Evolutionary conservation across 2,329 filamentous ascomycete species (phyloP).

Genomic region (Alternaria arbusti): DNA sequence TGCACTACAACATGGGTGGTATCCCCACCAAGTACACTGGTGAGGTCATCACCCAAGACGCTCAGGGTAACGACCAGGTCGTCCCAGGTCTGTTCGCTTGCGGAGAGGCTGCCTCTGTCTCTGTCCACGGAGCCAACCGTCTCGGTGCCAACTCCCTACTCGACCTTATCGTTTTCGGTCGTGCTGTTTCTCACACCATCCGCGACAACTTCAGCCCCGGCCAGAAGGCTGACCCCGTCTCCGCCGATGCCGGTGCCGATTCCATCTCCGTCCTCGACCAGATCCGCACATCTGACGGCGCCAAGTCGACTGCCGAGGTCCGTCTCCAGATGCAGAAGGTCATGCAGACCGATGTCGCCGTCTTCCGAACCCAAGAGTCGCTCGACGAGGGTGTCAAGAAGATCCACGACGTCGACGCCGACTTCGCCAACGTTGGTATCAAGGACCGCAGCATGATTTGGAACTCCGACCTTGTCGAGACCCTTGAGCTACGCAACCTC

Average conservation of each 20-base stretch:
- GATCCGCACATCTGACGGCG: conserved; percentile 80
- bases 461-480: conserved; percentile 98
- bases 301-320: conserved; percentile 87
- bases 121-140: conserved; percentile 97
- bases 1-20: conserved; percentile 99
- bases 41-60: conserved; percentile 89
- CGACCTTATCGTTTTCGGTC: conserved; percentile 95
- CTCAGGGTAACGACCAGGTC: conserved; percentile 85
- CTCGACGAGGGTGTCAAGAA: conserved; percentile 91
- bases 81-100: conserved; percentile 96
- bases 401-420: conserved; percentile 82
- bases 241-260: conserved; percentile 85
- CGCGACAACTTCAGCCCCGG: conserved; percentile 91
- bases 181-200: conserved; percentile 96
- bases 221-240: conserved; percentile 76
- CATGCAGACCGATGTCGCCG: conserved; percentile 96
- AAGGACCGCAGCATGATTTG: conserved; percentile 99
- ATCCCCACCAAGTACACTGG: conserved; percentile 97
- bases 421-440: conserved; percentile 84
- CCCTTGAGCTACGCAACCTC: conserved; percentile 91
- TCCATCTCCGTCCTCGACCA: conserved; percentile 87
- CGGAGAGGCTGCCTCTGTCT: conserved; percentile 96
- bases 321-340: conserved; percentile 94
- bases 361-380: conserved; percentile 93
- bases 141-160: conserved; percentile 98